Evolutionary conservation across 2,329 filamentous ascomycete genomes (phyloP).

Genomic region (Aspergillus viridinutans): DNA sequence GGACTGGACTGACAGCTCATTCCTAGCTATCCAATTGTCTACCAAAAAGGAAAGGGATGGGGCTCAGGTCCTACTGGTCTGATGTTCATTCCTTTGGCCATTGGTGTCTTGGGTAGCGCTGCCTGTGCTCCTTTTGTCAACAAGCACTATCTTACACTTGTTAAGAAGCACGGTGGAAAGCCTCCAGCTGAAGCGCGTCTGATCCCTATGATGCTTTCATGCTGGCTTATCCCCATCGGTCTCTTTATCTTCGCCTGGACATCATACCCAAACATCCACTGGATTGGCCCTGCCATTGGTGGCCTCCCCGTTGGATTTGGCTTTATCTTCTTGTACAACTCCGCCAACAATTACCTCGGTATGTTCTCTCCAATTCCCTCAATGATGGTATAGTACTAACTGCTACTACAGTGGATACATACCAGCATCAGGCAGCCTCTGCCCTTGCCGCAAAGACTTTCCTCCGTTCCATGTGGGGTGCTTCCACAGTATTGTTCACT

Average conservation of each 20-base stretch:
- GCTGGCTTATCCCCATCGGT: constrained; percentile 67
- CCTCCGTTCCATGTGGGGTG: constrained; percentile 76
- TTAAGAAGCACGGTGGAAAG: constrained; percentile 60
- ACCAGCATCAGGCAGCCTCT: constrained; percentile 72
- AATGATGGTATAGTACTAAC: constrained; percentile 8
- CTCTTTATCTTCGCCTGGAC: constrained; percentile 67
- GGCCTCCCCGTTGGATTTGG: constrained; percentile 72
- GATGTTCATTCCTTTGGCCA: constrained; percentile 80
- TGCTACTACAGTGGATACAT: constrained; percentile 52
- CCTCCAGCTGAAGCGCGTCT: constrained; percentile 74
- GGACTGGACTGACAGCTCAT: constrained; percentile 9
- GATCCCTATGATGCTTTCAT: constrained; percentile 76
- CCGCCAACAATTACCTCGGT: constrained; percentile 67
- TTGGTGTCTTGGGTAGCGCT: constrained; percentile 68
- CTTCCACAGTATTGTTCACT: constrained; percentile 72
- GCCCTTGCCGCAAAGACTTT: constrained; percentile 79
- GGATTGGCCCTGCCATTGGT: constrained; percentile 68
- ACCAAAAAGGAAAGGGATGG: constrained; percentile 75
- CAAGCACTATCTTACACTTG: constrained; percentile 69
- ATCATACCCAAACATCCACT: constrained; percentile 61
- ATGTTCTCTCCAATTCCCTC: constrained; percentile 6
- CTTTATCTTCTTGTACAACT: constrained; percentile 80
- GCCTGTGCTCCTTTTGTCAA: constrained; percentile 69
- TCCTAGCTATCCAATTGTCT: constrained; percentile 55
- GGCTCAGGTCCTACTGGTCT: constrained; percentile 69